Evolutionary conservation across 2,329 filamentous ascomycete genomes (phyloP).

Genomic region (Cercospora zeina): DNA sequence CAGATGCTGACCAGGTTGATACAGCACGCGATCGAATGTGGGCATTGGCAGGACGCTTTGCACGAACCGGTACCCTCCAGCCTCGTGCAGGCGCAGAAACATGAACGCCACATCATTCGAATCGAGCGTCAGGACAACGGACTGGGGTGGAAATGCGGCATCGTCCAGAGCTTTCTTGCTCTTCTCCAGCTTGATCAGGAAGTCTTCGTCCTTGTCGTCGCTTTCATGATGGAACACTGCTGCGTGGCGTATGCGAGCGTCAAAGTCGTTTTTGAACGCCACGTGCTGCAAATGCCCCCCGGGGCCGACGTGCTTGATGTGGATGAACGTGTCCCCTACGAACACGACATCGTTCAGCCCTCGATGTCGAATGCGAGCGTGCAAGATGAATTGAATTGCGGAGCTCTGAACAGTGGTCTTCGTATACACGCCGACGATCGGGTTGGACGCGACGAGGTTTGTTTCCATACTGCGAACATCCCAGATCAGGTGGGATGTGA

Average conservation of each 20-base stretch:
- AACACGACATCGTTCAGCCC: slow-evolving; percentile 80
- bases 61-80: slow-evolving; percentile 60
- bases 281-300: slow-evolving; percentile 73
- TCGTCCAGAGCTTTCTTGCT: slow-evolving; percentile 20
- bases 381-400: slow-evolving; percentile 72
- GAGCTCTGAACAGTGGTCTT: slow-evolving; percentile 77
- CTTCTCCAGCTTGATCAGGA: slow-evolving; percentile 33
- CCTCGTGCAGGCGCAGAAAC: slow-evolving; percentile 56
- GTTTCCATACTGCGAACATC: slow-evolving; percentile 19
- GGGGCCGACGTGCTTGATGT: slow-evolving; percentile 65
- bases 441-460: background rate
- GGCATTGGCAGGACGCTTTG: slow-evolving; percentile 61
- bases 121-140: slow-evolving; percentile 74
- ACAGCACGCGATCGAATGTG: slow-evolving; percentile 53
- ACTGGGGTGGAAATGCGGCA: slow-evolving; percentile 66
- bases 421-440: slow-evolving; percentile 69
- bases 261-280: slow-evolving; percentile 76
- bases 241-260: slow-evolving; percentile 74
- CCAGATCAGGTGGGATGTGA: slow-evolving; percentile 2
- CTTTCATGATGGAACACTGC: slow-evolving; percentile 62
- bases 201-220: slow-evolving; percentile 43
- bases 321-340: slow-evolving; percentile 77
- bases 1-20: slow-evolving; percentile 63
- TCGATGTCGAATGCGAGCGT: slow-evolving; percentile 71
- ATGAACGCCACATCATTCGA: slow-evolving; percentile 74